These are phyloP conservation scores for Chlorella sorokiniana DNA, from an alignment of 139 green algal genomes.

Conservation along the genomic window DNA sequence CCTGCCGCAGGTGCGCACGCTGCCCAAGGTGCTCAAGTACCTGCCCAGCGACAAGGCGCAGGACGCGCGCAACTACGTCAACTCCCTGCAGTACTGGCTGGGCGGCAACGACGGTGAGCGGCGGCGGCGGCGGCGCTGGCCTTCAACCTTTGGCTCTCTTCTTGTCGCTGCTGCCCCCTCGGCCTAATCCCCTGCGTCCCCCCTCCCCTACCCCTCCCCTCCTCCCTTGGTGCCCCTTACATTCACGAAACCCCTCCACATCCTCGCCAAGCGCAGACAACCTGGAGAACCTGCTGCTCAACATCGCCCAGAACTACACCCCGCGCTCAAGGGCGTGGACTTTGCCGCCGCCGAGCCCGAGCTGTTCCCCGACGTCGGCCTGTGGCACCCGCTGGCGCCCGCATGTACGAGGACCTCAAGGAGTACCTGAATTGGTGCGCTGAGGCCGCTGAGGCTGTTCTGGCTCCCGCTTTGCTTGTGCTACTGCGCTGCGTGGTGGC, in stretches of 20 bases:
- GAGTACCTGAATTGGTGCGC: slow-evolving; percentile 98
- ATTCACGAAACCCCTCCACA: not conserved
- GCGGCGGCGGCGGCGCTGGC: too few species aligned
- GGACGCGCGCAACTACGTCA: slow-evolving; percentile 85
- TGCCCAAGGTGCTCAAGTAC: slow-evolving; percentile 92
- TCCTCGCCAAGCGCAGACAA: slow-evolving; percentile 71
- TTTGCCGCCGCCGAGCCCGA: slow-evolving; percentile 83
- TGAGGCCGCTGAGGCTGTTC: not conserved
- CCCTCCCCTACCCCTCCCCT: not conserved
- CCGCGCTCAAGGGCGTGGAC: slow-evolving; percentile 78
- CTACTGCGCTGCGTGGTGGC: too few species aligned
- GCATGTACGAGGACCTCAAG: slow-evolving; percentile 97
- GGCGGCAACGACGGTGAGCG: slow-evolving; percentile 78
- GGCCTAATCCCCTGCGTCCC: not conserved
- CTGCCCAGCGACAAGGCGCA: slow-evolving; percentile 90
- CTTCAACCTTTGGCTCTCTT: not conserved
- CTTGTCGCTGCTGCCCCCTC: not conserved
- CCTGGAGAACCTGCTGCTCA: slow-evolving; percentile 98
- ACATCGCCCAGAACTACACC: slow-evolving; percentile 83
- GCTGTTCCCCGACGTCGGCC: slow-evolving; percentile 95
- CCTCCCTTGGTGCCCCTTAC: not conserved
- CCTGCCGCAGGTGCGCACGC: slow-evolving; percentile 69
- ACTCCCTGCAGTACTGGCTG: slow-evolving; percentile 99
- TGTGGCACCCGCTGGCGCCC: slow-evolving; percentile 94
- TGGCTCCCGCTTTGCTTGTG: not conserved